Evolutionary conservation across 345 rosid species (phyloP).

Genomic region (Eucalyptus paniculata): DNA sequence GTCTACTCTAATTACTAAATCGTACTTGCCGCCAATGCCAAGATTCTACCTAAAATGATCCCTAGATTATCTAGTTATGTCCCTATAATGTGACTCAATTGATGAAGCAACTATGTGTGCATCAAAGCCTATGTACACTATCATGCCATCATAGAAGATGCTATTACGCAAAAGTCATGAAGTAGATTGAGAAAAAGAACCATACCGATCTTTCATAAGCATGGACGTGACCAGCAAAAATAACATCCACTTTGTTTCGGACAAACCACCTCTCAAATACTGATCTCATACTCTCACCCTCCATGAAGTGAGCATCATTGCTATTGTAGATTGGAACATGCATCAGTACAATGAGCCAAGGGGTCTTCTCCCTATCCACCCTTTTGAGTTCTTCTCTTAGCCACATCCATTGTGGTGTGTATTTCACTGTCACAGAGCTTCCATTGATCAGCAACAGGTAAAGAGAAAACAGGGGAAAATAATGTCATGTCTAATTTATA

Average conservation of each 20-base stretch:
- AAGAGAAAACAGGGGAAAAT: background rate
- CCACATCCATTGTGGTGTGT: constrained; percentile 89
- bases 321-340: constrained; percentile 79
- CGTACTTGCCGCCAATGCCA: background rate
- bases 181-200: background rate
- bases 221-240: constrained; percentile 97
- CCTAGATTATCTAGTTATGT: background rate
- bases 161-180: background rate
- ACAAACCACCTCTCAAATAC: constrained; percentile 77
- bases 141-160: background rate
- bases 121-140: background rate
- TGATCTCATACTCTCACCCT: constrained; percentile 88
- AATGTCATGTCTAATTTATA: background rate
- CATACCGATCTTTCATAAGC: constrained; percentile 99
- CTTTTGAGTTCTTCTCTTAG: constrained; percentile 49
- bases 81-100: background rate
- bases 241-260: constrained; percentile 51
- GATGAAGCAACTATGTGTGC: background rate
- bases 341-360: constrained; percentile 96
- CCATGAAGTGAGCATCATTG: constrained; percentile 87
- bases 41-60: background rate
- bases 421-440: constrained; percentile 50
- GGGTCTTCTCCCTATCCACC: constrained; percentile 88
- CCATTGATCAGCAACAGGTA: background rate
- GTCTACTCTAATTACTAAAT: background rate